A percentile compares a stretch with the other conserved stretches of the same genome.
Conservation (phyloP, 2,329 filamentous ascomycete species). For the Phymatotrichopsis omnivora region DNA sequence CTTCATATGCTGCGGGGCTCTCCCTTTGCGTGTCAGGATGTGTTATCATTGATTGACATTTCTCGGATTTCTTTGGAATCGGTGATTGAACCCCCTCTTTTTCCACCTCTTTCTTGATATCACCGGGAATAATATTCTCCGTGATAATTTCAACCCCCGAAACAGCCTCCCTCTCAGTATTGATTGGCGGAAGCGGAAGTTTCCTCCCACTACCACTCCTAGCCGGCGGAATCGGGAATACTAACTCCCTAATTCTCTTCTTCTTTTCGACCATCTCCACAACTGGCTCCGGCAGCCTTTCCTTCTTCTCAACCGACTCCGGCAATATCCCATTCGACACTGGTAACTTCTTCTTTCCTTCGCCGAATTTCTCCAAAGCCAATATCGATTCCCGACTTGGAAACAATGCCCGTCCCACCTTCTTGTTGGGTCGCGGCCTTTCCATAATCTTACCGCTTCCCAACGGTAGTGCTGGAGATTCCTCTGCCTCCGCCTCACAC, state of each 20-base stretch:
- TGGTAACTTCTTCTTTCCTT: too few species aligned
- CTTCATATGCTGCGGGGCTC: slow-evolving; percentile 18
- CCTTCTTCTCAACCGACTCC: too few species aligned
- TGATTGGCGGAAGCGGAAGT: slow-evolving; percentile 13
- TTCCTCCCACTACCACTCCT: slow-evolving; percentile 9
- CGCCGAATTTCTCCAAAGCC: slow-evolving; percentile 13
- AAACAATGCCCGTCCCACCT: slow-evolving; percentile 18
- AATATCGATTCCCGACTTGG: slow-evolving; percentile 17
- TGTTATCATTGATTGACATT: background rate
- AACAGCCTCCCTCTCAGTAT: too few species aligned
- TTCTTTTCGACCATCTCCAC: background rate
- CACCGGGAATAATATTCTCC: too few species aligned
- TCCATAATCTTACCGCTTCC: slow-evolving; percentile 30
- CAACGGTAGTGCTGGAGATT: background rate
- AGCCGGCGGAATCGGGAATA: slow-evolving; percentile 14
- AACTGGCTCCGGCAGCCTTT: background rate
- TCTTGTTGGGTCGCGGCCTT: slow-evolving; percentile 32
- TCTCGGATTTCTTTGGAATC: slow-evolving; percentile 8
- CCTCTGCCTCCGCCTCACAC: slow-evolving; percentile 8
- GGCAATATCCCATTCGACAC: too few species aligned
- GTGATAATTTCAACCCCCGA: too few species aligned
- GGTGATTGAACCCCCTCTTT: background rate
- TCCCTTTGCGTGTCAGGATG: background rate
- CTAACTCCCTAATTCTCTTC: slow-evolving; percentile 7
- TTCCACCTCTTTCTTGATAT: too few species aligned